Base-by-base conservation (phyloP, 306 rosid species). In the Neltuma alba region DNA sequence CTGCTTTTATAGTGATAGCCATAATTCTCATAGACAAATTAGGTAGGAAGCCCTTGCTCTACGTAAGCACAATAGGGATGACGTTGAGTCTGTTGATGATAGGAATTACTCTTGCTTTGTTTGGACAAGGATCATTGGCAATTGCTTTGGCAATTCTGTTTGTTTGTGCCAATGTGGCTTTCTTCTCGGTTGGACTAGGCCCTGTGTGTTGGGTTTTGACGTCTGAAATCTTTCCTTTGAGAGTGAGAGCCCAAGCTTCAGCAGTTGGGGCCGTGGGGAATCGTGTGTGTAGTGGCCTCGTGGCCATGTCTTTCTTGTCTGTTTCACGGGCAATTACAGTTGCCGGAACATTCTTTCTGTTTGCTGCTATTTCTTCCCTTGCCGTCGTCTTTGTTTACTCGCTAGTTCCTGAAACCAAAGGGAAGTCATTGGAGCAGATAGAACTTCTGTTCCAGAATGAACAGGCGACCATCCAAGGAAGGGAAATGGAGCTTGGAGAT, bases 131-230 rank as follows among this genome's bases (percentile, higher is more conserved):
- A 45, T 74, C 85, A 18, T 10, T 83, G 42, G 87, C 82, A 8
- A 79, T 86, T 76, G 87, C 87, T 15, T 63, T 91, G 63, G 78
- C 85, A 18, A 55, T 93, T 62, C 42, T 91, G 23, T 85, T 88
- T 54, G 90, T 93, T 36, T 91, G 91, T 74, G 94, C 92, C n/a
- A 91, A 93, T 86, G 97, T 91, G 34, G 97, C 97, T 45, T 93
- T 93, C 87, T 93, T 91, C 82, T 93, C 94, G 11, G 87, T 93
- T 27, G 97, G 97, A 78, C 67, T 93, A 33, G 97, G 97, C 16
- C 97, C 97, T 31, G 83, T 93, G 60, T 87, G 96, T 81, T 93
- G 97, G 97, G 96, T 93, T 80, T 5, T 93, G 79, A 89, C 96
- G 31, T 84, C 92, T 13, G 97, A 93, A 83, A 93, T 93, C 66